Base-by-base conservation (phyloP, 2,329 filamentous ascomycete species). In the Stachybotrys echinatus region DNA sequence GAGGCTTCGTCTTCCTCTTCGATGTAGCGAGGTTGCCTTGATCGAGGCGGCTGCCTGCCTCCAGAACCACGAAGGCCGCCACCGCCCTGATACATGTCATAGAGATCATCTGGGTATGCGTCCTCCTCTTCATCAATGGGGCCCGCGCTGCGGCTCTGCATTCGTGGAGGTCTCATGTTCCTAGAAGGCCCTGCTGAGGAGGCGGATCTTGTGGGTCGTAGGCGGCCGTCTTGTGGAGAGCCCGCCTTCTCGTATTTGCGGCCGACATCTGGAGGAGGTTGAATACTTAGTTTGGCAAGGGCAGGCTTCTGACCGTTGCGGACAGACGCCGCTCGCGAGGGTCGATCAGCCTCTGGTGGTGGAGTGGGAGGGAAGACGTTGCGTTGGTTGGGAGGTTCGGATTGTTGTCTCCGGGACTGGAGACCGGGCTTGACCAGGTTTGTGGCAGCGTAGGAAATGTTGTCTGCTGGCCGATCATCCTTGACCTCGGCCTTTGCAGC, bases 301-400 rank as follows among this genome's bases (percentile, higher is more conserved):
- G 77, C 75, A 37, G 81, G 81, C 55, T 80, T 85, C 45, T 75
- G 72, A 3, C 81, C 81, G 58, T 75, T 83, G 51, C 81, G 79
- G 45, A 85, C 79, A n/a, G 82, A 85, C 23, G 75, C 74, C 47
- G 73, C 80, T 20, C 83, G 75, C 55, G 71, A 78, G 59, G 79
- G 73, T 42, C 85, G 87, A 58, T 96, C 91, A 54, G 82, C 81
- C 74, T 99, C 94, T 6, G 94, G 94, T 6, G 94, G 94, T 39
- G 94, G 94, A n/a, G 94, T 97, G n/a, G 94, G 94, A 18, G 94
- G 94, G 73, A 97, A 96, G 54, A 92, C 81, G 60, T 88, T 89
- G 60, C 90, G 84, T 64, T 81, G 83, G 55, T 84, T 74, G 1
- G 89, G 89, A 8, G 90, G 89, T 63, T 94, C 91, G 18, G 89